Percentiles rank a stretch among this genome's conserved stretches.
Conservation (phyloP, 257 asterid genomes). For the Buddleja alternifolia region DNA sequence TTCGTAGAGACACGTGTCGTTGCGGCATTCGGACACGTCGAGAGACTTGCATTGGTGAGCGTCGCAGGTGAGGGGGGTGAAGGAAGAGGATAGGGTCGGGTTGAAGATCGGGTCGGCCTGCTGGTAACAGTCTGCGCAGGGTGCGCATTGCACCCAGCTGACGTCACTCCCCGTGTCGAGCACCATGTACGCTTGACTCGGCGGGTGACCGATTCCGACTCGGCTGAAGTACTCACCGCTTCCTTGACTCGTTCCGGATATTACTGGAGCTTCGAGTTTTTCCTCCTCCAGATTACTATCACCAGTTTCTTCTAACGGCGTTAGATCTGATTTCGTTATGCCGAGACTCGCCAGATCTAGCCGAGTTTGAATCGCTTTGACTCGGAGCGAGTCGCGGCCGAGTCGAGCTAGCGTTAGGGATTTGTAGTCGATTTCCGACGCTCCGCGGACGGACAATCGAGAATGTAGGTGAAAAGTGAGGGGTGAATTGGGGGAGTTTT, state of each 20-base stretch:
- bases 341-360: conserved; percentile 69
- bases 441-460: conserved; percentile 55
- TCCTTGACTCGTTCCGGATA: conserved; percentile 91
- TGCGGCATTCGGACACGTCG: conserved; percentile 80
- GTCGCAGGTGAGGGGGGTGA: conserved; percentile 64
- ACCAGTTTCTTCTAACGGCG: conserved; percentile 53
- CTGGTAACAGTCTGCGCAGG: conserved; percentile 93
- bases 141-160: conserved; percentile 93
- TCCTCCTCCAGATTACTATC: conserved; percentile 54
- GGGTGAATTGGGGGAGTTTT: conserved; percentile 29
- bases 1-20: conserved; percentile 74
- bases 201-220: conserved; percentile 81
- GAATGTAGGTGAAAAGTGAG: conserved; percentile 65
- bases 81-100: conserved; percentile 72
- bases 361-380: conserved; percentile 67
- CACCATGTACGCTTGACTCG: conserved; percentile 76
- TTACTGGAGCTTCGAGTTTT: conserved; percentile 66
- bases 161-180: conserved; percentile 95
- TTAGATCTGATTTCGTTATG: conserved; percentile 62
- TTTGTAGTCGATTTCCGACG: conserved; percentile 53
- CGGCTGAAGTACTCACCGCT: conserved; percentile 97
- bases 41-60: conserved; percentile 77
- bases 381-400: conserved; percentile 79
- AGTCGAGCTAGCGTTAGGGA: conserved; percentile 65
- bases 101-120: conserved; percentile 96